Conservation (phyloP, 202 grass and related monocot species). For the Setaria viridis region DNA sequence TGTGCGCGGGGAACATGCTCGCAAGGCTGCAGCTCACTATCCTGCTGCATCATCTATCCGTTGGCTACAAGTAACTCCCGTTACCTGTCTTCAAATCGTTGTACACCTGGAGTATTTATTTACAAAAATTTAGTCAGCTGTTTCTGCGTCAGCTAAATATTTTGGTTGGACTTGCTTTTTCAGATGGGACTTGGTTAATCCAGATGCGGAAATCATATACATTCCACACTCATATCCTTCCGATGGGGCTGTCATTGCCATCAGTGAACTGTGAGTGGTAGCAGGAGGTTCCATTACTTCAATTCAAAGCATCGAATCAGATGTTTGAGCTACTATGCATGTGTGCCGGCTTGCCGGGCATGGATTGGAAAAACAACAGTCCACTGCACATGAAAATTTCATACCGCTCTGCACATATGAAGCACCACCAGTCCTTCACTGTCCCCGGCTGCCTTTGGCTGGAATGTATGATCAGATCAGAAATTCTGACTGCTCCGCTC, state of each 20-base stretch:
- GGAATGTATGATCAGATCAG: background rate
- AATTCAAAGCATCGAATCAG: background rate
- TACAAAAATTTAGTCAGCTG: background rate
- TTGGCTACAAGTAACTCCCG: conserved; percentile 34
- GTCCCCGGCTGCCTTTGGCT: background rate
- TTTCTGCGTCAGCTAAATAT: background rate
- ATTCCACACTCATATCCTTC: conserved; percentile 35
- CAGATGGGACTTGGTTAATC: conserved; percentile 48
- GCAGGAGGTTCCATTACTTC: background rate
- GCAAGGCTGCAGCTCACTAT: conserved; percentile 40
- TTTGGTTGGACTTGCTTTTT: background rate
- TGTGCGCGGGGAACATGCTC: conserved; percentile 48
- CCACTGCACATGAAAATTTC: background rate
- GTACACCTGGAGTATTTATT: background rate
- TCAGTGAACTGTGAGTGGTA: background rate
- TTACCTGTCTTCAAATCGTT: background rate
- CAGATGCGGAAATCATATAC: conserved; percentile 28
- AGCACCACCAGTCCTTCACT: background rate
- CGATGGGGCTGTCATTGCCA: background rate
- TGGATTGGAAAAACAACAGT: background rate
- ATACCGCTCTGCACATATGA: background rate
- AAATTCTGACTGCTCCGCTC: background rate
- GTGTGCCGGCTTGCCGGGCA: background rate
- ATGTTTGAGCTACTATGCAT: background rate
- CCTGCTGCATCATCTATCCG: conserved; percentile 38